phyloP scores from a whole-genome alignment of 495 filamentous ascomycete species.

The Penicillium roqueforti region DNA sequence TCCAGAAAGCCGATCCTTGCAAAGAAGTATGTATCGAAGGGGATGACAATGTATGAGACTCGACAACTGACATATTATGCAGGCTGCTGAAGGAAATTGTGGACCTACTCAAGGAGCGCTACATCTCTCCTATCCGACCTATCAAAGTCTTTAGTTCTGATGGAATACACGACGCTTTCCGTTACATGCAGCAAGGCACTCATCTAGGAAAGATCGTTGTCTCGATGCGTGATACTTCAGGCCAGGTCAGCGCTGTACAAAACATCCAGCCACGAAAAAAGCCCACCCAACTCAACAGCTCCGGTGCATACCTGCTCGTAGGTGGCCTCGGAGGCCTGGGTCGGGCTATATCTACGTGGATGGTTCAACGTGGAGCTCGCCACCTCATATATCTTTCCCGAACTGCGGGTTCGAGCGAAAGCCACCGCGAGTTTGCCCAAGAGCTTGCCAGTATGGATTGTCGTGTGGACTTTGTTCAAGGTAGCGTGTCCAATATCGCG shows the following conservation, averaged over 20 bases:
- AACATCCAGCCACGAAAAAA: background rate
- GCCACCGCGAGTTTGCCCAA: constrained; percentile 22
- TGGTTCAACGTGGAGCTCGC: constrained; percentile 11
- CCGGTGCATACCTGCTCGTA: constrained; percentile 34
- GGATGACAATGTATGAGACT: background rate
- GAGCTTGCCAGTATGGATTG: constrained; percentile 37
- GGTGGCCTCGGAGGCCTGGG: constrained; percentile 46
- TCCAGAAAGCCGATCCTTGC: background rate
- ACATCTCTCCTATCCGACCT: constrained; percentile 35
- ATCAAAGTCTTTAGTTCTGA: constrained; percentile 21
- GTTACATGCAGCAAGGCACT: constrained; percentile 31
- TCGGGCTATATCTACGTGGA: background rate
- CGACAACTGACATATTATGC: background rate
- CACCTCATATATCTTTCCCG: constrained; percentile 47
- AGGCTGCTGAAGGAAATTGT: constrained; percentile 7
- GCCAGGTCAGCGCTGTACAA: background rate
- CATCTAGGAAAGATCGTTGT: constrained; percentile 49
- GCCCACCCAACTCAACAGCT: background rate
- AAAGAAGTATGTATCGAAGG: constrained; percentile 6
- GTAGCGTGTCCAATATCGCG: constrained; percentile 12
- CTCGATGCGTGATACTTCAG: background rate
- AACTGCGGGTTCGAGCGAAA: constrained; percentile 11
- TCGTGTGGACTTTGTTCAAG: constrained; percentile 14
- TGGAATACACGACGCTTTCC: constrained; percentile 22
- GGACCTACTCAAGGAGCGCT: constrained; percentile 8